Percentiles rank a stretch among this genome's conserved stretches.
Conservation (phyloP, 352 stramenopile species). For the Phytophthora gonapodyides region DNA sequence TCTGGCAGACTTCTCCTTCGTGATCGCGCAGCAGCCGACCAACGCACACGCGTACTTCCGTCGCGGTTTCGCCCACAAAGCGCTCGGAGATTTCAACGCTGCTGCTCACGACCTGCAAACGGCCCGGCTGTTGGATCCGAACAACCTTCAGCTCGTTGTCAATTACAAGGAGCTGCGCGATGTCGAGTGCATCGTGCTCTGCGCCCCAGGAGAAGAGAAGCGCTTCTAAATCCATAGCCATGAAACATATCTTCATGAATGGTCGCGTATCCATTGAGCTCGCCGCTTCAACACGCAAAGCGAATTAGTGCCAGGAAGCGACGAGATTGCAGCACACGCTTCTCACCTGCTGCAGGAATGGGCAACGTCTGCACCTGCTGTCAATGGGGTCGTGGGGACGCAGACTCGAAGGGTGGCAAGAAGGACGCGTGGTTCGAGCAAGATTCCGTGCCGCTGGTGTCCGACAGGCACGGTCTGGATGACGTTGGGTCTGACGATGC, state of each 20-base stretch:
- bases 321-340: too few relatives aligned
- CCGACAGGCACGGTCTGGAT: slow-evolving; percentile 45
- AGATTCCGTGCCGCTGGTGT: slow-evolving; percentile 62
- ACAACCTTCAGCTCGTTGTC: slow-evolving; percentile 69
- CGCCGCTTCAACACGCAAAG: slow-evolving; percentile 12
- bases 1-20: slow-evolving; percentile 73
- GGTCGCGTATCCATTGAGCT: slow-evolving; percentile 30
- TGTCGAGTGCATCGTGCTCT: slow-evolving; percentile 76
- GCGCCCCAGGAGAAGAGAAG: slow-evolving; percentile 66
- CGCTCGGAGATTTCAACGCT: slow-evolving; percentile 55
- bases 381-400: slow-evolving; percentile 19
- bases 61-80: slow-evolving; percentile 74
- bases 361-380: slow-evolving; percentile 39
- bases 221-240: slow-evolving; percentile 27
- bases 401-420: slow-evolving; percentile 13
- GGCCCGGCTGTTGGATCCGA: slow-evolving; percentile 64
- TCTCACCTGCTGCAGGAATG: slow-evolving; percentile 18
- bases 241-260: slow-evolving; percentile 31
- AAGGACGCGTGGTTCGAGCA: slow-evolving; percentile 65
- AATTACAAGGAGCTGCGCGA: slow-evolving; percentile 82
- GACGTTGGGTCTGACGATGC: slow-evolving; percentile 39
- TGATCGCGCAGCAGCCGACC: slow-evolving; percentile 70
- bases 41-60: slow-evolving; percentile 87
- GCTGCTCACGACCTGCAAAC: slow-evolving; percentile 76
- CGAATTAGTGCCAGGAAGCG: neutral